phyloP scores from a whole-genome alignment of 2,329 filamentous ascomycete genomes.

The Alternaria sp. region DNA sequence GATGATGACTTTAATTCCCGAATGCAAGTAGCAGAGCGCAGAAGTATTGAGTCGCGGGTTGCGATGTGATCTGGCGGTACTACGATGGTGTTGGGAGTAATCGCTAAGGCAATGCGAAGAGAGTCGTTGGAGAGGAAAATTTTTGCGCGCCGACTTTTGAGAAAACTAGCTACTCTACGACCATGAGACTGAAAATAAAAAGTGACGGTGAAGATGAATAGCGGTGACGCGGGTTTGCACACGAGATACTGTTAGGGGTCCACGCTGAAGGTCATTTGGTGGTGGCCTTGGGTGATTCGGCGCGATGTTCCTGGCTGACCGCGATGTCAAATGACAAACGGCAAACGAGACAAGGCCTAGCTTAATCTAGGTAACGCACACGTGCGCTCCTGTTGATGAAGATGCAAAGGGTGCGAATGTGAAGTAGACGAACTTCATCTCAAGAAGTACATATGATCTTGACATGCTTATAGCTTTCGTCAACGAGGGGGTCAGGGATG shows the following conservation, averaged over 20 bases:
- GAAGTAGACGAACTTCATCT: conserved; percentile 12
- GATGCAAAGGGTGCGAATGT: conserved; percentile 10
- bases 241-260: background rate
- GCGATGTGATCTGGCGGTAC: conserved; percentile 8
- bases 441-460: conserved; percentile 11
- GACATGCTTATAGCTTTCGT: background rate
- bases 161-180: background rate
- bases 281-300: conserved; percentile 1
- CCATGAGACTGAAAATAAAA: background rate
- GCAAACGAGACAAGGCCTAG: conserved; percentile 9
- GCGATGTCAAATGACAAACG: conserved; percentile 10
- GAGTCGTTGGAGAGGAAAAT: conserved; percentile 9
- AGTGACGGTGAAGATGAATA: conserved; percentile 11
- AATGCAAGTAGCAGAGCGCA: conserved; percentile 10
- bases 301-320: conserved; percentile 5
- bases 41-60: conserved; percentile 8
- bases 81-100: conserved; percentile 3
- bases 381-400: conserved; percentile 17
- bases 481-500: conserved; percentile 8
- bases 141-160: conserved; percentile 4
- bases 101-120: conserved; percentile 15
- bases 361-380: conserved; percentile 19
- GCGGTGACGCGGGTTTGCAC: conserved; percentile 6
- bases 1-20: background rate
- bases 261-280: background rate